Percentiles rank a stretch among this genome's conserved stretches.
phyloP scores from a whole-genome alignment of 2,329 filamentous ascomycete genomes.

The Aspergillus ruber region DNA sequence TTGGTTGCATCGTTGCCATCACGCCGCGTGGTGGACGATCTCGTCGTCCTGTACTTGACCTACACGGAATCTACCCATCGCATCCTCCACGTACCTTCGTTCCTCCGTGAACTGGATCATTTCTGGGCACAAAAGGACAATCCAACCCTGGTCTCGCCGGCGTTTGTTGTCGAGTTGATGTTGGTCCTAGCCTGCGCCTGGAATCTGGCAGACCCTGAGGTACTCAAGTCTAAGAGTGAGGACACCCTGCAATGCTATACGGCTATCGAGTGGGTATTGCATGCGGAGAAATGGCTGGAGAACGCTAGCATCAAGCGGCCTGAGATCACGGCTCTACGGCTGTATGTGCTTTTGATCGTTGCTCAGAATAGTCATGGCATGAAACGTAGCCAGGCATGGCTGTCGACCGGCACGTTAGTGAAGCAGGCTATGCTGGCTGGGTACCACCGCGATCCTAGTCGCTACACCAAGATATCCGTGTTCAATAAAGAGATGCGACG shows the following conservation, averaged over 20 bases:
- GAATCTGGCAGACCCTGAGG: conserved; percentile 27
- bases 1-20: conserved; percentile 30
- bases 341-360: conserved; percentile 46
- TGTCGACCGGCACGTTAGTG: conserved; percentile 45
- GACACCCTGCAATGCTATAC: conserved; percentile 24
- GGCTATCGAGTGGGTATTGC: conserved; percentile 66
- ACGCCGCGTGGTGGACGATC: conserved; percentile 29
- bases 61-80: conserved; percentile 36
- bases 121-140: conserved; percentile 27
- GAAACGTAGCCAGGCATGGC: conserved; percentile 50
- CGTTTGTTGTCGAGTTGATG: conserved; percentile 32
- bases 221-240: conserved; percentile 22
- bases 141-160: conserved; percentile 20
- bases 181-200: conserved; percentile 34
- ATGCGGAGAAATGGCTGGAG: conserved; percentile 83
- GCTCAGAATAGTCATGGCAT: conserved; percentile 47
- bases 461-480: conserved; percentile 26
- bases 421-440: conserved; percentile 49
- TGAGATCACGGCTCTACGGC: conserved; percentile 44
- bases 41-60: conserved; percentile 33
- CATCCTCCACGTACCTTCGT: conserved; percentile 36
- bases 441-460: conserved; percentile 40
- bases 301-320: conserved; percentile 60
- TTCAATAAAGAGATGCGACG: conserved; percentile 45
- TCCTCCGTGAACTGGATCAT: conserved; percentile 30